phyloP scores from a whole-genome alignment of 2,329 filamentous ascomycete genomes.

The Verticillium klebahnii region DNA sequence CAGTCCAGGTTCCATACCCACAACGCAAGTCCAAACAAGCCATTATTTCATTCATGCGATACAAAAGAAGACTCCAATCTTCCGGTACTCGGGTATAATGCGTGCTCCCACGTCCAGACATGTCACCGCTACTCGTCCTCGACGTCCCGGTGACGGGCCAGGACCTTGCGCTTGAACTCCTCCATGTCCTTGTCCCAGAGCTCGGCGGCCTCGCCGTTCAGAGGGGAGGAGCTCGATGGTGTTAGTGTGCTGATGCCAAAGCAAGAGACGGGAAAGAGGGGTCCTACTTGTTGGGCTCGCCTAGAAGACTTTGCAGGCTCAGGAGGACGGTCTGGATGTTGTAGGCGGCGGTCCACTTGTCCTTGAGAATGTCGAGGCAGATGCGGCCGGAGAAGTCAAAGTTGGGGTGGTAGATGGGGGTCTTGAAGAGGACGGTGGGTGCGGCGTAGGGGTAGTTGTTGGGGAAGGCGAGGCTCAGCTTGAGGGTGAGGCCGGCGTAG shows the following conservation, averaged over 20 bases:
- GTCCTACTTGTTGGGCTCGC: constrained; percentile 94
- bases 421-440: constrained; percentile 93
- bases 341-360: constrained; percentile 98
- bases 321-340: constrained; percentile 91
- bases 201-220: constrained; percentile 94
- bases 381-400: constrained; percentile 97
- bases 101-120: neutral
- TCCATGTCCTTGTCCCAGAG: constrained; percentile 86
- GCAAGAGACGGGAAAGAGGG: constrained; percentile 11
- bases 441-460: constrained; percentile 89
- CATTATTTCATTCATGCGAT: constrained; percentile 10
- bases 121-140: constrained; percentile 51
- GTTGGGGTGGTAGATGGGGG: constrained; percentile 98
- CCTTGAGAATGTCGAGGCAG: constrained; percentile 96
- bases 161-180: constrained; percentile 78
- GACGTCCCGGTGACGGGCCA: constrained; percentile 57
- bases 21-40: constrained; percentile 22
- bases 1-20: constrained; percentile 25
- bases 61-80: constrained; percentile 36
- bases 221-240: constrained; percentile 69
- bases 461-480: constrained; percentile 88
- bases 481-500: constrained; percentile 83
- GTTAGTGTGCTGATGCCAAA: neutral
- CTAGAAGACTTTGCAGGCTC: constrained; percentile 90
- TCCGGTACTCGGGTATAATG: constrained; percentile 22